A percentile compares a stretch with the other conserved stretches of the same genome.
These are phyloP conservation scores for Hypoxylon rubiginosum DNA, from an alignment of 2,329 filamentous ascomycete genomes.

Conservation along the genomic window DNA sequence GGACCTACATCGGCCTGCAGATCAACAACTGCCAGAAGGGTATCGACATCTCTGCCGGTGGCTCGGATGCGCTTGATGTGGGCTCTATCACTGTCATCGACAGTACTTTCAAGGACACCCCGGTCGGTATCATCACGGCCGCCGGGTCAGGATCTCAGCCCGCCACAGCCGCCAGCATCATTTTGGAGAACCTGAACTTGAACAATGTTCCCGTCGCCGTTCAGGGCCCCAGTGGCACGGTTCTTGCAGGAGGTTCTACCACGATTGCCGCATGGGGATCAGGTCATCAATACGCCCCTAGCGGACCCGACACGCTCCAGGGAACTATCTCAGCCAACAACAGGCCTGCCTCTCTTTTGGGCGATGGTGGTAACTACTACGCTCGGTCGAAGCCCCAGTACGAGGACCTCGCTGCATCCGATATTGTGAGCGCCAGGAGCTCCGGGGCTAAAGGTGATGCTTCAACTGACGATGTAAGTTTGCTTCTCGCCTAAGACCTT, in stretches of 20 bases:
- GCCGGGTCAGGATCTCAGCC: constrained; percentile 59
- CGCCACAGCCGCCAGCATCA: constrained; percentile 66
- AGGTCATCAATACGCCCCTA: constrained; percentile 72
- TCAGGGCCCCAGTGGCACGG: constrained; percentile 54
- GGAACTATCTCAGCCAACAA: constrained; percentile 60
- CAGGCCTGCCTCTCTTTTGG: constrained; percentile 67
- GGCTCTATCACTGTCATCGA: constrained; percentile 80
- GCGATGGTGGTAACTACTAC: constrained; percentile 61
- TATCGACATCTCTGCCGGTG: constrained; percentile 69
- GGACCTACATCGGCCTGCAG: constrained; percentile 72
- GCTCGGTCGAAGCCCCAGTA: constrained; percentile 82
- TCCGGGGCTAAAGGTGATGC: constrained; percentile 79
- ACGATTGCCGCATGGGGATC: constrained; percentile 74
- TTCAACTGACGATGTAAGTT: constrained; percentile 72
- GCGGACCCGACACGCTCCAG: constrained; percentile 60
- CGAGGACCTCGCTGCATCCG: constrained; percentile 65
- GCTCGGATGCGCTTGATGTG: constrained; percentile 66
- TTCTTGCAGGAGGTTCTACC: constrained; percentile 69
- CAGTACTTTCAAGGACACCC: constrained; percentile 74
- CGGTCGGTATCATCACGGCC: constrained; percentile 74
- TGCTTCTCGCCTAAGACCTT: constrained; percentile 62
- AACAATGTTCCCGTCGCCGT: constrained; percentile 58
- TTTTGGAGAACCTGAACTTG: constrained; percentile 65
- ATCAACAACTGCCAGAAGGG: constrained; percentile 72
- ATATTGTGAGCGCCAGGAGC: constrained; percentile 68